A percentile compares a stretch with the other conserved stretches of the same genome.
These are phyloP conservation scores for Ophiostoma sp. DNA, from an alignment of 2,329 filamentous ascomycete species.

Conservation along the genomic window DNA sequence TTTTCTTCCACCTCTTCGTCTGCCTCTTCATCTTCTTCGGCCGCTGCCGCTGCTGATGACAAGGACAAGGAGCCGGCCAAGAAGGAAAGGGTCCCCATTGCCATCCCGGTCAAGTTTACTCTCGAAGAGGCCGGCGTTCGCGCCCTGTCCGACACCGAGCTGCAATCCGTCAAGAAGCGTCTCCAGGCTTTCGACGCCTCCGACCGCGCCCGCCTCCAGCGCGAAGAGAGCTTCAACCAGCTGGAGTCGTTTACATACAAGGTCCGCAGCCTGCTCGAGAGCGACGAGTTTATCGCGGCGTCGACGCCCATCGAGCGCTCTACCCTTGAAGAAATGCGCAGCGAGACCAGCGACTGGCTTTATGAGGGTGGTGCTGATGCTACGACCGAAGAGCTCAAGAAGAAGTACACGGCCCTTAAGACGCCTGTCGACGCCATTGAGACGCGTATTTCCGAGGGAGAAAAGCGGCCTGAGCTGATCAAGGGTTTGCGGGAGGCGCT, in stretches of 20 bases:
- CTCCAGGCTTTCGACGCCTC: constrained; percentile 83
- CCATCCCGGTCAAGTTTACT: constrained; percentile 53
- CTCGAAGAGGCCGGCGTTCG: constrained; percentile 54
- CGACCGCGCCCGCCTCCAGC: constrained; percentile 71
- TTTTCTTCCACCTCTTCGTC: constrained; percentile 25
- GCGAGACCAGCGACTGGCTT: constrained; percentile 81
- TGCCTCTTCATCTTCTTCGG: constrained; percentile 28
- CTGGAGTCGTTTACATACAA: constrained; percentile 94
- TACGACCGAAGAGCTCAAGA: constrained; percentile 69
- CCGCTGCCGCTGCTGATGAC: constrained; percentile 6
- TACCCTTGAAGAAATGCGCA: constrained; percentile 66
- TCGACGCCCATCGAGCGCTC: constrained; percentile 69
- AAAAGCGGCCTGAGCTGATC: constrained; percentile 69
- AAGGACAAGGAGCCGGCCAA: constrained; percentile 48
- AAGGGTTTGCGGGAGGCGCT: constrained; percentile 68
- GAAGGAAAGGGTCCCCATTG: constrained; percentile 61
- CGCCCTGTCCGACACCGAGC: constrained; percentile 49
- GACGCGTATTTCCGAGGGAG: constrained; percentile 70
- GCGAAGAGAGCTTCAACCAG: constrained; percentile 87
- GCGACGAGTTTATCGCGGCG: constrained; percentile 69
- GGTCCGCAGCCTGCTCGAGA: constrained; percentile 77
- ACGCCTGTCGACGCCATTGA: constrained; percentile 76
- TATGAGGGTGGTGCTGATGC: constrained; percentile 82
- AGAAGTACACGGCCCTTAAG: constrained; percentile 74
- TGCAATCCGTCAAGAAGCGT: constrained; percentile 62